Evolutionary conservation across 2,329 filamentous ascomycete species (phyloP), one percentile per base, ranked within the genome.

Genomic region (Graphium sp.): DNA sequence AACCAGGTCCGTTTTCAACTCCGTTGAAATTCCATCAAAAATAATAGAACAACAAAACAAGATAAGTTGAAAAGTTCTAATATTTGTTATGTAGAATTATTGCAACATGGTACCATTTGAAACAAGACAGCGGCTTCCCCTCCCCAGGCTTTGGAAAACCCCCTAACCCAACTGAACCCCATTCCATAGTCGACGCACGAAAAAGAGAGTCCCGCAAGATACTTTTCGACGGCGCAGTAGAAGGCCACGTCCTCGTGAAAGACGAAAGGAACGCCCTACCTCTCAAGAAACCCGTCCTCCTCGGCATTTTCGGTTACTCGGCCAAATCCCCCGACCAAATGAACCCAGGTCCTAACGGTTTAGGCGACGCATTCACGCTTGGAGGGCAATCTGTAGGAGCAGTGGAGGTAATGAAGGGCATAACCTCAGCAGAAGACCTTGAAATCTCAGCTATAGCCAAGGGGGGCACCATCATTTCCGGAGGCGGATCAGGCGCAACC

Each of bases 261-360:
- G 76, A 77, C 41, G 48, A 42, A 22, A 62, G 65, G 23, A 53
- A 52, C 10, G 50, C 64, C 0, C 53, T 76, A 1, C 71, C 71
- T 0, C 45, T 77, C 1, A 53, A 54, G 7, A 45, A 55, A 8
- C 60, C 60, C 3, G 49, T 54, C 34, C 39, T 64, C 35, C 37
- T 78, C 24, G 67, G 70, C 2, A 38, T 76, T n/a, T 73, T 66
- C 39, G 66, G 71, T 16, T 76, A 75, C 41, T 72, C 72, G 8
- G 63, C n/a, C 22, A 55, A 51, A 26, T 53, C 48, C 7, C 55
- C 60, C 0, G 55, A 60, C 29, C 43, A 49, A 14, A 58, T 56
- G 37, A 45, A 55, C 12, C 47, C 60, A 15, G 39, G 48, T 4
- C 20, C 29, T 24, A 38, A 43, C 44, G 20, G 45, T 48, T 6